Evolutionary conservation across 495 filamentous ascomycete genomes (phyloP), one percentile per base, ranked within the genome.

Genomic region (Monascus purpureus): DNA sequence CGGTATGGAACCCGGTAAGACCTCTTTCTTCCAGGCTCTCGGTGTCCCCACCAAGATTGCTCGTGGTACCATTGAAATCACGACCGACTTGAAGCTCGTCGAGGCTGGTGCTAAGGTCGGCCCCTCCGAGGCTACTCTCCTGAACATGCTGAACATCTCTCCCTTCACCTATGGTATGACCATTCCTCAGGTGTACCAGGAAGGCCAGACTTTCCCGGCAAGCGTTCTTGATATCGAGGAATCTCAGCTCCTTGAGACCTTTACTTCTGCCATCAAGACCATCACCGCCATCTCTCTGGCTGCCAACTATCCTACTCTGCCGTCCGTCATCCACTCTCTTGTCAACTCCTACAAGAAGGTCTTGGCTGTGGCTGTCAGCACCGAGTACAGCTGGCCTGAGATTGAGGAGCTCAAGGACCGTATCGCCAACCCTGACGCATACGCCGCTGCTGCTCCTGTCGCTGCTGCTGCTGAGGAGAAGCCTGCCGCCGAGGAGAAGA

Each of bases 21-120:
- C 90, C 48, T 94, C 90, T 48, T 99, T 99, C 86, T 99, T 99
- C 85, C 90, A 99, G 75, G 90, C 90, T 55, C 92, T 99, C 60
- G 90, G 90, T 82, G 84, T 99, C 63, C 90, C 90, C 57, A 99
- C 90, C 71, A 99, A 99, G 82, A 99, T 99, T 67, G 90, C 90
- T 52, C 92, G 90, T 93, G 90, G 90, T 86, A 99, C 90, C 69
- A 96, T 99, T 60, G 90, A 99, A 87, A 99, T 99, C 61, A 93
- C 86, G 33, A 75, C 79, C 49, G 90, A 99, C 53, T 70, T 99
- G 53, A 96, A 94, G 81, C 79, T 99, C 50, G 80, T 95, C 65
- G 84, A 93, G 68, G 76, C 82, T 39, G 79, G 79, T 36, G 67
- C 24, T 69, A 94, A 94, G 71, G 90, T 99, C 70, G 90, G 92